Evolutionary conservation across 2,329 filamentous ascomycete genomes (phyloP), one percentile per base, ranked within the genome.

Genomic region (Hymenotorrendiella dingleyae): DNA sequence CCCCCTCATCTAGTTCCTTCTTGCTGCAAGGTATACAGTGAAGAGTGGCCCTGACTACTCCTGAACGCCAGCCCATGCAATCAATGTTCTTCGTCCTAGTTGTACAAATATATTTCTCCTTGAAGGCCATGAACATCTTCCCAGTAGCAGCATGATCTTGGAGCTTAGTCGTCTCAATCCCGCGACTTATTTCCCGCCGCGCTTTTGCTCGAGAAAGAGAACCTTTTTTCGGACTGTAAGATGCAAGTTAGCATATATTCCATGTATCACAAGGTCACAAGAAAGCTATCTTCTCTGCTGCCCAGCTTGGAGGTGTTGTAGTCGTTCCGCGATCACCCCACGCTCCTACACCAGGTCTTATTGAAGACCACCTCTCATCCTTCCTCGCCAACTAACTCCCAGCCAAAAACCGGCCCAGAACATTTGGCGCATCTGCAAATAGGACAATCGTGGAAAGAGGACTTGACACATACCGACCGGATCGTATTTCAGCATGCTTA

Each of bases 401-500:
- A n/a, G n/a, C n/a, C n/a, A n/a, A n/a, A n/a, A n/a, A n/a, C 29
- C 29, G 14, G 7, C 8, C 29, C 8, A 7, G 14, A 9, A 9
- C 11, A 17, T 36, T 14, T 36, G 16, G 19, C 33, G 19, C 11
- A 16, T 33, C 8, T 21, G 12, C 23, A 11, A 20, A 12, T n/a
- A 6, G 4, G 11, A 36, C 20, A 36, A 6, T 22, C 11, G 16
- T 12, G 3, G 4, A 7, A 21, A 22, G 20, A 20, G 27, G 17
- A 12, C 9, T 11, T n/a, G 7, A 20, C 41, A 55, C 53, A 12
- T 53, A 94, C 87, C 84, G 53, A 98, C 90, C 30, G 93, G 93
- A 64, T 98, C 93, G 68, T 98, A 98, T 73, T 98, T 98, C 58
- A 98, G 72, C 88, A 98, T 93, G 71, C 89, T 94, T 68, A 98